Evolutionary conservation across 352 stramenopile genomes (phyloP).

Genomic region (Saprolegnia diclina): DNA sequence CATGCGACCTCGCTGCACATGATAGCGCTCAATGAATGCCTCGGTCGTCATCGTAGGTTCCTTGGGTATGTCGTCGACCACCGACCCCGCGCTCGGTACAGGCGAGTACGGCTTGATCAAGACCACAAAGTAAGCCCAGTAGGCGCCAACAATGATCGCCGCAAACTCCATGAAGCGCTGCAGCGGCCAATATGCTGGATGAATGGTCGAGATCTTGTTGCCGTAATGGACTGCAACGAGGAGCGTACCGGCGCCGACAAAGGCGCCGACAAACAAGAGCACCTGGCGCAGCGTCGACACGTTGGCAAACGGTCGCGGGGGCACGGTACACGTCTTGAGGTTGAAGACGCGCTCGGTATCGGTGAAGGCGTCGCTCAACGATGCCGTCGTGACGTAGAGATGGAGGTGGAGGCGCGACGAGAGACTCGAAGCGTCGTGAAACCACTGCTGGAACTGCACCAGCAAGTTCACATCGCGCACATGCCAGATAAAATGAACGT

Average conservation of each 20-base stretch:
- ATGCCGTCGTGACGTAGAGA: conserved; percentile 9
- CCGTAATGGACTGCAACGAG: conserved; percentile 64
- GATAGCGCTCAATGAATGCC: conserved; percentile 5
- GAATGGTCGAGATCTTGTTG: conserved; percentile 57
- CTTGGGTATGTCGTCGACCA: background rate
- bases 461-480: conserved; percentile 12
- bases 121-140: conserved; percentile 18
- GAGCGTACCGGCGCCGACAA: conserved; percentile 60
- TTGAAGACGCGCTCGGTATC: background rate
- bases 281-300: conserved; percentile 42
- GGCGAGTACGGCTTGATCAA: background rate
- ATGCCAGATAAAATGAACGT: conserved; percentile 26
- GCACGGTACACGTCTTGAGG: background rate
- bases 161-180: conserved; percentile 72
- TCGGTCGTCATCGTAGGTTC: background rate
- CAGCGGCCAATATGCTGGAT: conserved; percentile 66
- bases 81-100: background rate
- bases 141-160: conserved; percentile 61
- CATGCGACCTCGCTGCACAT: conserved; percentile 5
- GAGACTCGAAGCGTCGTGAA: background rate
- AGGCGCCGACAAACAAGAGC: conserved; percentile 76
- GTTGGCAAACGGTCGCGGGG: conserved; percentile 11
- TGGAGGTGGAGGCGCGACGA: background rate
- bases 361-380: background rate
- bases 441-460: conserved; percentile 23